Evolutionary conservation across 1,284 basidiomycete genomes (phyloP), one percentile per base, ranked within the genome.

Genomic region (Apiotrichum gamsii): DNA sequence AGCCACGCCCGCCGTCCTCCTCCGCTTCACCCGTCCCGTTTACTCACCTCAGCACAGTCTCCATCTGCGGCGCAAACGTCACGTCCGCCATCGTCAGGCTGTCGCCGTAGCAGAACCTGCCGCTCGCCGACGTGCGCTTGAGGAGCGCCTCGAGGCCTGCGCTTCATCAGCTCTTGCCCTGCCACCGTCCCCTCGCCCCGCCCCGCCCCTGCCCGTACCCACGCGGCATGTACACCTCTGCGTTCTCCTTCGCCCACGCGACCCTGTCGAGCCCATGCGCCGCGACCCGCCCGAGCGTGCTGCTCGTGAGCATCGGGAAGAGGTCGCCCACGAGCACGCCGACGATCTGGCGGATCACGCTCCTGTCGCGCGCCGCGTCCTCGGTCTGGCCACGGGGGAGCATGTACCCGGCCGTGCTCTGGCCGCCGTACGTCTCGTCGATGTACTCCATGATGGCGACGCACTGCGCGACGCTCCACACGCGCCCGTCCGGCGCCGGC

Each of bases 381-480:
- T n/a, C n/a, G n/a, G n/a, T n/a, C n/a, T n/a, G n/a, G 11, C 11
- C 11, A 29, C n/a, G 24, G 1, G 52, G 52, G 21, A 54, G 40
- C 0, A 54, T 49, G 15, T 21, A 20, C 5, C 49, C 49, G 3
- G 21, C 16, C 14, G 35, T 24, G 14, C 44, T 44, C 19, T 15
- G 1, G 1, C 18, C 18, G 21, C 51, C 51, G 13, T 23, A 48
- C 31, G 19, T 29, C 28, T 47, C 52, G 37, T 54, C 52, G 24
- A 54, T 31, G 32, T 47, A 54, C 46, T 54, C 52, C 30, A 54
- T 42, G 33, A 54, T 54, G 10, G 49, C 49, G 9, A 43, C 44
- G n/a, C 38, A 39, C 43, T 54, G 52, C 23, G 45, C 35, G 11
- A 54, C 42, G 20, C 18, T 16, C 52, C 52, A 54, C 32, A 37